Base-by-base conservation (phyloP, 169 alveolate species). In the Plasmodium yoelii region DNA sequence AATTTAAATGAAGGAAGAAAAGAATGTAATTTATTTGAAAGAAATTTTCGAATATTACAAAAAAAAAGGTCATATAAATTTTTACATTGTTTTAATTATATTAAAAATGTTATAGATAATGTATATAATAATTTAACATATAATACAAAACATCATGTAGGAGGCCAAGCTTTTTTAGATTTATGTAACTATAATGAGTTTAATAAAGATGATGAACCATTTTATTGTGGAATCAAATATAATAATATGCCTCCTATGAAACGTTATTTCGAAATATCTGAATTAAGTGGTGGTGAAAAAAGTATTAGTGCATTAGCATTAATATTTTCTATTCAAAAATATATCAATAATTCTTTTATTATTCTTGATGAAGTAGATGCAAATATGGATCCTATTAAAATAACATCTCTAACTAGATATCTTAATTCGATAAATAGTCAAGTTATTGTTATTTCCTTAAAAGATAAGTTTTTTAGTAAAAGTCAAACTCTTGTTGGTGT, bases 321-420 rank as follows among this genome's bases (percentile, higher is more conserved):
- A 8, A 92, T 97, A 44, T 92, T 96, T 72, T 97, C 98, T 5
- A 88, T 97, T 19, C 98, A 97, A 89, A 95, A 94, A 72, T 95
- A 95, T 87, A 92, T 95, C 24, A 95, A 95, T 34, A 93, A 98
- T 19, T 98, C 99, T 19, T 97, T 97, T 57, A 95, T 96, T 24
- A 96, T 97, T 44, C 90, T 97, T 19, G 99, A 97, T 89, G 99
- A 97, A 94, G 96, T 97, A 10, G 99, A 97, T 93, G 99, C 99
- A 13, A 95, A 95, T 91, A 93, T 97, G 86, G 99, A 97, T 90
- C 95, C 93, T 49, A 93, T 94, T 10, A 97, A 97, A 92, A 95
- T 96, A 46, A 90, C 90, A 5, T 90, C 95, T 8, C 87, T 96
- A 34, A 94, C 96, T 9, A 44, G 92, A 13, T 96, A 91, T 57